Evolutionary conservation across 2,329 filamentous ascomycete species (phyloP).

Genomic region (Pestalotiopsis sp.): DNA sequence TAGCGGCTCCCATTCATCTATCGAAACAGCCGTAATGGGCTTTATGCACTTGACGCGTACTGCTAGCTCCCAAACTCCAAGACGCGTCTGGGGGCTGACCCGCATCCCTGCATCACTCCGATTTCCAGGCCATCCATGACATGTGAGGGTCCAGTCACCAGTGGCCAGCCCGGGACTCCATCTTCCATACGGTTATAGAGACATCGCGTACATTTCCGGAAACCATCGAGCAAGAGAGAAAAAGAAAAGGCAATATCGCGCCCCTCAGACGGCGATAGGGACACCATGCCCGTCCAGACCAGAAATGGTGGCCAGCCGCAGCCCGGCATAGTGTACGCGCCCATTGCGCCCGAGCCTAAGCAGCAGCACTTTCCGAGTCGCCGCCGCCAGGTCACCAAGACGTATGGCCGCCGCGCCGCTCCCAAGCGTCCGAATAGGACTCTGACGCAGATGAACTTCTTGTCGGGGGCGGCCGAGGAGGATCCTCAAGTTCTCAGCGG

Average conservation of each 20-base stretch:
- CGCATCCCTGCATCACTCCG: background rate
- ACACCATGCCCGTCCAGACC: conserved; percentile 3
- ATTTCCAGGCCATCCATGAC: background rate
- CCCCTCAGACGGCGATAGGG: background rate
- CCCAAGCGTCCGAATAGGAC: conserved; percentile 6
- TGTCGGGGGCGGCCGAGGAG: background rate
- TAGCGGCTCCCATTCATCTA: background rate
- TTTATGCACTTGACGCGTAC: conserved; percentile 5
- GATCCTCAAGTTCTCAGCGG: conserved; percentile 12
- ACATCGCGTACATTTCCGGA: background rate
- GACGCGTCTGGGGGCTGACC: background rate
- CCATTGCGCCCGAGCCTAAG: background rate
- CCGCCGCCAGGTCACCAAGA: conserved; percentile 6
- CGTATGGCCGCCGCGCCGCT: conserved; percentile 5
- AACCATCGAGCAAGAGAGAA: background rate
- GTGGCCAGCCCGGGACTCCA: background rate
- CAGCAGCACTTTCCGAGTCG: conserved; percentile 10
- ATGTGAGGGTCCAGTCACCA: background rate
- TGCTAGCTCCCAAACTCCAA: background rate
- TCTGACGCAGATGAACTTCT: conserved; percentile 12
- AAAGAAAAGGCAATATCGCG: background rate
- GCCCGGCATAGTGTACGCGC: background rate
- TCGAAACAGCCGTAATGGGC: background rate
- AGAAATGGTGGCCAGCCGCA: conserved; percentile 1
- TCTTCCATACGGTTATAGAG: background rate